Percentiles rank a stretch among this genome's conserved stretches.
phyloP scores from a whole-genome alignment of 2,329 filamentous ascomycete species.

The Aspergillus flavus region DNA sequence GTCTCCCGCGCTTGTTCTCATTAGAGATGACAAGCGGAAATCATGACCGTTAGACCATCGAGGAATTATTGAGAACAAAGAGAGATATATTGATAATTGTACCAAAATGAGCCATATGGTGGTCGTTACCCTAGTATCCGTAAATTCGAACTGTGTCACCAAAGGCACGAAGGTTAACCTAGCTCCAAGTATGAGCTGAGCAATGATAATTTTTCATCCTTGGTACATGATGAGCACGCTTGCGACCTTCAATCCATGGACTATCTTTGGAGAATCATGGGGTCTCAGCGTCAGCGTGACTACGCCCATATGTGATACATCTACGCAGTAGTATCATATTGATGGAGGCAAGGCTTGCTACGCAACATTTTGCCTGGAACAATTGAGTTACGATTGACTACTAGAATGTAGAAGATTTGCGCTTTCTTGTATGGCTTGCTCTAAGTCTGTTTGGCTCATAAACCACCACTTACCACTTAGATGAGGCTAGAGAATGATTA shows the following conservation, averaged over 20 bases:
- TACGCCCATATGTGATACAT: no score
- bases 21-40: constrained; percentile 17
- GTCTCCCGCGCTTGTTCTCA: constrained; percentile 4
- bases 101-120: no score
- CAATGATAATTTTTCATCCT: not conserved
- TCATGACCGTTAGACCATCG: constrained; percentile 21
- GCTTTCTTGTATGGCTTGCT: no score
- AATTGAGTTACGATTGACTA: no score
- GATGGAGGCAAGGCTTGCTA: no score
- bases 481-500: not conserved
- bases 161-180: no score
- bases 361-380: no score
- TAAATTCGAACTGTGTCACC: no score
- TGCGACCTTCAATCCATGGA: not conserved
- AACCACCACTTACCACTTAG: not conserved
- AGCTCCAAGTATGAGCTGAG: not conserved
- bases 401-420: no score
- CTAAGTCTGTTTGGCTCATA: no score
- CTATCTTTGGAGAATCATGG: not conserved
- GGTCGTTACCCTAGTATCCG: no score
- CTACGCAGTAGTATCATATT: no score
- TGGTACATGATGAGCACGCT: not conserved
- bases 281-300: not conserved
- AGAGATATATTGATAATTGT: fast-evolving
- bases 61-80: constrained; percentile 15